A percentile compares a stretch with the other conserved stretches of the same genome.
Conservation (phyloP, 208 protist genomes). For the Leptomonas pyrrhocoris region DNA sequence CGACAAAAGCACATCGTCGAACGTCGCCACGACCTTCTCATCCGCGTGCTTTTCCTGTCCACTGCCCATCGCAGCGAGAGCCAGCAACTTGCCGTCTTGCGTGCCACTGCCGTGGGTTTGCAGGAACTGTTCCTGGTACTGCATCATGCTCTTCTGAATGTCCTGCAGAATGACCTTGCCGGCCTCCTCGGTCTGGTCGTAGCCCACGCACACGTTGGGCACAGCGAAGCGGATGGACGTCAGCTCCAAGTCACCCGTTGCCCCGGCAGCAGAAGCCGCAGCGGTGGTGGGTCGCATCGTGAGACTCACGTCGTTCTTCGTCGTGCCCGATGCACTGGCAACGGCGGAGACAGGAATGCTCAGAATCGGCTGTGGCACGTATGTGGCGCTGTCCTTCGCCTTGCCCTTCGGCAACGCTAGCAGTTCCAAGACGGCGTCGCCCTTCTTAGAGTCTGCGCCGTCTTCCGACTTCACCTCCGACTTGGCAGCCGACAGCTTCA, state of each 20-base stretch:
- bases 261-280: neutral
- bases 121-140: constrained; percentile 62
- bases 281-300: constrained; percentile 43
- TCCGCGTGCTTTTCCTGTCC: constrained; percentile 48
- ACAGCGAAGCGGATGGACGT: constrained; percentile 83
- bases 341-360: constrained; percentile 73
- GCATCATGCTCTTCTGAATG: constrained; percentile 58
- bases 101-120: constrained; percentile 39
- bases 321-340: constrained; percentile 67
- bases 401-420: constrained; percentile 60
- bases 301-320: constrained; percentile 84
- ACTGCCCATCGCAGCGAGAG: constrained; percentile 59
- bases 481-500: constrained; percentile 41
- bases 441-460: constrained; percentile 23
- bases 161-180: constrained; percentile 69
- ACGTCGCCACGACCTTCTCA: constrained; percentile 68
- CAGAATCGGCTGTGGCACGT: constrained; percentile 59
- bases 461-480: constrained; percentile 37
- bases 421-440: constrained; percentile 42
- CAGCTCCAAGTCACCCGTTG: constrained; percentile 51
- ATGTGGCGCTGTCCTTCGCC: constrained; percentile 49
- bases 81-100: constrained; percentile 47
- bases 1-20: constrained; percentile 81
- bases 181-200: constrained; percentile 85
- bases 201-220: constrained; percentile 81